A percentile compares a stretch with the other conserved stretches of the same genome.
Conservation (phyloP, 495 filamentous ascomycete genomes). For the Penicillium cataractarum region DNA sequence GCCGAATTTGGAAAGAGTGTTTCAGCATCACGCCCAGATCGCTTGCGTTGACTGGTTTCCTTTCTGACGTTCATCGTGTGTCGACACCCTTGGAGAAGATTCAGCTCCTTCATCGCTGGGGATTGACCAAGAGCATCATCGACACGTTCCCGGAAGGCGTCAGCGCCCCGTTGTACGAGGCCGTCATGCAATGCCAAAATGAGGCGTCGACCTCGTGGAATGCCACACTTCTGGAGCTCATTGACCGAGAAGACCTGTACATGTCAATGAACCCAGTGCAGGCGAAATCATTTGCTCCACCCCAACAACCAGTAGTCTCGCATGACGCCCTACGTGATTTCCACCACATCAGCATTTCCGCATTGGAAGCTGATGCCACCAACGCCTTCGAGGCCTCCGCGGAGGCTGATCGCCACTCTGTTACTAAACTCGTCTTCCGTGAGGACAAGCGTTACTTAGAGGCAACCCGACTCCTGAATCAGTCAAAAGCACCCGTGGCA, state of each 20-base stretch:
- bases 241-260: conserved; percentile 80
- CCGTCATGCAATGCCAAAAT: conserved; percentile 79
- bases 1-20: conserved; percentile 45
- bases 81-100: conserved; percentile 42
- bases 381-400: conserved; percentile 66
- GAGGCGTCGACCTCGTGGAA: conserved; percentile 80
- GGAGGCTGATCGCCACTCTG: conserved; percentile 76
- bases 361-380: conserved; percentile 59
- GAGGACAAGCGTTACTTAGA: conserved; percentile 88
- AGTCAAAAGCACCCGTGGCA: conserved; percentile 73
- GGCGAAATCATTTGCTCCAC: conserved; percentile 35
- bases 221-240: conserved; percentile 67
- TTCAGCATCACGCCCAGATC: conserved; percentile 65
- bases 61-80: conserved; percentile 39
- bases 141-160: conserved; percentile 87
- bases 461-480: conserved; percentile 76
- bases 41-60: conserved; percentile 62
- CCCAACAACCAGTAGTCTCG: conserved; percentile 49
- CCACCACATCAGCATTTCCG: conserved; percentile 67
- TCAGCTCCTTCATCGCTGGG: conserved; percentile 49
- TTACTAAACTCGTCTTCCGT: conserved; percentile 83
- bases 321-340: conserved; percentile 74
- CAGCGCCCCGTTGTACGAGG: conserved; percentile 75
- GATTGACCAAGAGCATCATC: conserved; percentile 46
- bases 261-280: conserved; percentile 60